phyloP scores from a whole-genome alignment of 345 rosid species.

The Populus tremula region DNA sequence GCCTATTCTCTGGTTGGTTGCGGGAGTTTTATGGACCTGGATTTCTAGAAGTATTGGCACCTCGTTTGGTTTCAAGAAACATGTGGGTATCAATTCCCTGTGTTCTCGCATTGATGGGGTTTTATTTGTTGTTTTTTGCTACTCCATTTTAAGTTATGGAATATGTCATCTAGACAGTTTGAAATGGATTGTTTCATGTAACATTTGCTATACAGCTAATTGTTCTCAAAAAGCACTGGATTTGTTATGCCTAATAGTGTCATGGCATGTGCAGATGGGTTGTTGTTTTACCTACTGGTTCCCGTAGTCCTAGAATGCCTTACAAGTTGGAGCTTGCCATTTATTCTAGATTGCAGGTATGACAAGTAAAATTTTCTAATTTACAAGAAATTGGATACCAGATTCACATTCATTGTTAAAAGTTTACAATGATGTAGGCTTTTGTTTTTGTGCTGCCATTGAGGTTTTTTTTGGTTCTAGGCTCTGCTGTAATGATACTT shows the following conservation, averaged over 20 bases:
- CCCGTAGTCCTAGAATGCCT: slow-evolving; percentile 61
- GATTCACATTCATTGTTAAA: background rate
- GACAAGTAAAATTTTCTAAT: slow-evolving; percentile 1
- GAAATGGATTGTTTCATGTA: background rate
- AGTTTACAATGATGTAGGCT: background rate
- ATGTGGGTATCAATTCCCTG: slow-evolving; percentile 51
- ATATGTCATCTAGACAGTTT: background rate
- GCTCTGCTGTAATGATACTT: background rate
- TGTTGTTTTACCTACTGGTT: slow-evolving; percentile 76
- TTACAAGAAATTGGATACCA: background rate
- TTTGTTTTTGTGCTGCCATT: background rate
- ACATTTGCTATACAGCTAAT: background rate
- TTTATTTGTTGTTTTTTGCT: background rate
- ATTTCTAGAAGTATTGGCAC: slow-evolving; percentile 77
- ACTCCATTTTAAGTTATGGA: background rate
- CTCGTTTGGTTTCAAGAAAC: slow-evolving; percentile 81
- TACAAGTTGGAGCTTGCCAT: slow-evolving; percentile 88
- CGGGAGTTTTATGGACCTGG: slow-evolving; percentile 86
- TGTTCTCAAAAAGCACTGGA: background rate
- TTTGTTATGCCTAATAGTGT: slow-evolving; percentile 10
- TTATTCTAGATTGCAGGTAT: slow-evolving; percentile 70
- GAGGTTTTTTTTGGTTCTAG: background rate
- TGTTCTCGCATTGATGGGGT: slow-evolving; percentile 5
- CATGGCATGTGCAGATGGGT: slow-evolving; percentile 67
- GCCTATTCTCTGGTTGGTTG: slow-evolving; percentile 93